Conservation (phyloP, 2,329 filamentous ascomycete genomes). For the Diplodia mutila region DNA sequence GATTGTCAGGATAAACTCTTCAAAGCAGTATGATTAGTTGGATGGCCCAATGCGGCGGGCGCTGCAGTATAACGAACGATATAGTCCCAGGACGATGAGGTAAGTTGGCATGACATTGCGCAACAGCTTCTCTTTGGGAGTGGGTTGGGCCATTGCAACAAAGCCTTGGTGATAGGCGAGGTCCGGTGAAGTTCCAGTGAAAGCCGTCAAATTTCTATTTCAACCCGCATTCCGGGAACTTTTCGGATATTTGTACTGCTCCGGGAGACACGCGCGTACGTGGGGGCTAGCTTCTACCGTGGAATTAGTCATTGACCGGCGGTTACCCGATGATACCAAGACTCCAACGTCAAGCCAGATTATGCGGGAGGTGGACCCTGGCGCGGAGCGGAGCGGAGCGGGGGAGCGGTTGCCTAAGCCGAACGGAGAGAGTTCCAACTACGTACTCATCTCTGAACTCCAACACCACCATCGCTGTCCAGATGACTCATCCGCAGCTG, state of each 20-base stretch:
- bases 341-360: too few species aligned
- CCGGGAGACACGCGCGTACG: not conserved
- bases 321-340: not conserved
- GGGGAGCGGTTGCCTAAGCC: not conserved
- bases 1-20: constrained; percentile 42
- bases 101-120: constrained; percentile 30
- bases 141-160: not conserved
- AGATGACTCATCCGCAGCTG: not conserved
- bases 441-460: not conserved
- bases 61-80: constrained; percentile 31
- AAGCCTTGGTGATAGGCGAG: not conserved
- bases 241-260: not conserved
- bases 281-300: not conserved
- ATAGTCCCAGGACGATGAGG: constrained; percentile 34
- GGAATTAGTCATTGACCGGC: not conserved
- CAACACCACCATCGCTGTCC: not conserved
- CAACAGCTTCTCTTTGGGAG: constrained; percentile 13
- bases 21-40: not conserved
- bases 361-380: not conserved
- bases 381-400: not conserved
- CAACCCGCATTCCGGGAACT: not conserved
- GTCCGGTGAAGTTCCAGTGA: not conserved
- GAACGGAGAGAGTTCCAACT: not conserved
- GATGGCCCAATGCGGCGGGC: not conserved
- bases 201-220: not conserved